Base-by-base conservation (phyloP, 1,284 basidiomycete genomes). In the Peniophora sp. region DNA sequence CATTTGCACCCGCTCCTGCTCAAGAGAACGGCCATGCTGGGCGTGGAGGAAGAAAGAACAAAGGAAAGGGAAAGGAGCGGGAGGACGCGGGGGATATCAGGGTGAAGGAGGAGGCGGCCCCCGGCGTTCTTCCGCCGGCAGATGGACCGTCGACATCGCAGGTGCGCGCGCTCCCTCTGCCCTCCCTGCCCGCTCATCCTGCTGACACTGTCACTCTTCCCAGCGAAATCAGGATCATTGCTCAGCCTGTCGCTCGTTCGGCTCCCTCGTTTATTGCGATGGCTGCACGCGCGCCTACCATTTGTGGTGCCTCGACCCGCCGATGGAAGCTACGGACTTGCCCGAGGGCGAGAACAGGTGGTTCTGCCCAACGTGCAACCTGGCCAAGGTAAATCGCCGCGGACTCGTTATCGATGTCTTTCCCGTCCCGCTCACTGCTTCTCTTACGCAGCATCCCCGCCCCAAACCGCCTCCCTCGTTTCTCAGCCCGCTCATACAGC, bases 211-310 rank as follows among this genome's bases (percentile, higher is more conserved):
- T 59, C 53, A 47, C 36, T 45, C 55, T 53, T n/a, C 56, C 49
- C 62, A 92, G 85, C 71, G 83, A 51, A 98, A 98, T 68, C 86
- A 97, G 65, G 95, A 98, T 66, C 92, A 91, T 62, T 98, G 95
- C 66, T 95, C 93, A 49, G 81, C 91, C 1, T 98, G 96, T 69
- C 80, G 85, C 58, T 89, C 84, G 22, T 71, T 81, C 51, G 89
- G 94, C 51, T 78, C 82, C 22, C 74, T 95, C 54, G 79, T 96
- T 9, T 98, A 97, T 66, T 99, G 96, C 68, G 96, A 99, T 65
- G 94, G 95, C 12, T 99, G 97, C 65, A 92, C 96, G 27, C 78
- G 89, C 56, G 92, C 93, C 20, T 99, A 97, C 67, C 96, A 99
- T 69, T 84, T 98, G 55, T 85, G 86, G 78, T 99, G 96, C 67